These are phyloP conservation scores for Oxytropis ochrocephala DNA, from an alignment of 306 rosid genomes.

Conservation along the genomic window DNA sequence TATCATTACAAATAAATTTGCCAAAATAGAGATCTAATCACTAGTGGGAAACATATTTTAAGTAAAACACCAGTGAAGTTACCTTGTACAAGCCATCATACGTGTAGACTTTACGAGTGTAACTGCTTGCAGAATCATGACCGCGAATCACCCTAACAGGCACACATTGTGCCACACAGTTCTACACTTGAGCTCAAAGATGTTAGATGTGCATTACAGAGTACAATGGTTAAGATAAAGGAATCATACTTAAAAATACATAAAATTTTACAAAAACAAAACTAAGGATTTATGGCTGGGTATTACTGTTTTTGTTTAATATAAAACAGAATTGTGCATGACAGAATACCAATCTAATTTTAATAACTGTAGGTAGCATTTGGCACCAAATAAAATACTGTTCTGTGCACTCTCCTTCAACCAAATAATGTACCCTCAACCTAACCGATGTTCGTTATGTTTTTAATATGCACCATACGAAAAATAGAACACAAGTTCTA, in stretches of 20 bases:
- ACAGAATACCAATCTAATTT: background rate
- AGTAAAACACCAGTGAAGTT: background rate
- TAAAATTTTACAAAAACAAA: background rate
- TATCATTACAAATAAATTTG: background rate
- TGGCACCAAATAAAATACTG: background rate
- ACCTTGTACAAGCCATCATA: slow-evolving; percentile 98
- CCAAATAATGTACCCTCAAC: background rate
- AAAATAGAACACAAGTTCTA: background rate
- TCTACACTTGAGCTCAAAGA: slow-evolving; percentile 45
- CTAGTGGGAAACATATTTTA: background rate
- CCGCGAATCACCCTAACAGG: slow-evolving; percentile 94
- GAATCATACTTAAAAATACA: background rate
- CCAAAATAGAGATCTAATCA: background rate
- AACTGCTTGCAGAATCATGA: slow-evolving; percentile 65
- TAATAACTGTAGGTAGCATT: background rate
- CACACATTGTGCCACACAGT: slow-evolving; percentile 57
- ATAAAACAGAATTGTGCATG: background rate
- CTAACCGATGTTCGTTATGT: background rate
- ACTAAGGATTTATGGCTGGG: background rate
- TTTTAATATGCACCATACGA: background rate
- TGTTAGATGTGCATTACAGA: slow-evolving; percentile 10
- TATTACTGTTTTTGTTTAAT: background rate
- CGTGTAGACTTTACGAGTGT: slow-evolving; percentile 78
- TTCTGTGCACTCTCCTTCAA: background rate
- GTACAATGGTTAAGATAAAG: background rate